Conservation (phyloP, 2,329 filamentous ascomycete genomes). For the Colletotrichum lini region DNA sequence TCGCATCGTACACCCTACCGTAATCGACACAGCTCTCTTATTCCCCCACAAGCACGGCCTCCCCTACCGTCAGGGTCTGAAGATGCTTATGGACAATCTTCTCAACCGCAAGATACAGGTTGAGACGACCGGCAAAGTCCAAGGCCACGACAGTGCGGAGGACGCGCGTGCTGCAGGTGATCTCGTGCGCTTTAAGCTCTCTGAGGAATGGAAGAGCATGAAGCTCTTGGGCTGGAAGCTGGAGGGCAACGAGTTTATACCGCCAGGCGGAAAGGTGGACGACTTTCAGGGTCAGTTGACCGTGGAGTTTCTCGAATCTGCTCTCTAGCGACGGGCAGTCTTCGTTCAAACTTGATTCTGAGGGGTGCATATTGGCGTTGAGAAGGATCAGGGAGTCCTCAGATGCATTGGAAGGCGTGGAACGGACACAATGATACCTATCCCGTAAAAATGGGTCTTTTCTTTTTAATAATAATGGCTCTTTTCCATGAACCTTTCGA, state of each 20-base stretch:
- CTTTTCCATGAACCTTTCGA: neutral
- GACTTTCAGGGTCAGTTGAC: constrained; percentile 49
- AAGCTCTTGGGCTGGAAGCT: constrained; percentile 77
- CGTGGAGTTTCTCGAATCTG: constrained; percentile 56
- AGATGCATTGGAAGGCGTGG: constrained; percentile 16
- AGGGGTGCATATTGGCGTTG: constrained; percentile 27
- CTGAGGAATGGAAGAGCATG: constrained; percentile 78
- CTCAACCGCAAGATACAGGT: constrained; percentile 86
- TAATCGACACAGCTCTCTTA: constrained; percentile 89
- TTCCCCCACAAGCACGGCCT: constrained; percentile 85
- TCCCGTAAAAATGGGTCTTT: neutral
- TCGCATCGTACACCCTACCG: constrained; percentile 85
- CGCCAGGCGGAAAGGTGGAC: constrained; percentile 50
- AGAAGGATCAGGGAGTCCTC: neutral
- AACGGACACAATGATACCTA: constrained; percentile 18
- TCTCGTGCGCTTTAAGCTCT: constrained; percentile 80
- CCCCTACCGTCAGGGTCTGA: constrained; percentile 84
- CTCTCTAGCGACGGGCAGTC: constrained; percentile 25
- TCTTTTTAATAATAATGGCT: constrained; percentile 4
- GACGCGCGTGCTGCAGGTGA: constrained; percentile 93
- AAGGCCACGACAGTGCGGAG: constrained; percentile 92
- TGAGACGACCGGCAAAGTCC: constrained; percentile 62
- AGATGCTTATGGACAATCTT: constrained; percentile 77
- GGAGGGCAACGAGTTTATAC: constrained; percentile 62
- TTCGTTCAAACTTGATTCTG: constrained; percentile 1